Base-by-base conservation (phyloP, 2,329 filamentous ascomycete genomes). In the Monosporascus sp. region DNA sequence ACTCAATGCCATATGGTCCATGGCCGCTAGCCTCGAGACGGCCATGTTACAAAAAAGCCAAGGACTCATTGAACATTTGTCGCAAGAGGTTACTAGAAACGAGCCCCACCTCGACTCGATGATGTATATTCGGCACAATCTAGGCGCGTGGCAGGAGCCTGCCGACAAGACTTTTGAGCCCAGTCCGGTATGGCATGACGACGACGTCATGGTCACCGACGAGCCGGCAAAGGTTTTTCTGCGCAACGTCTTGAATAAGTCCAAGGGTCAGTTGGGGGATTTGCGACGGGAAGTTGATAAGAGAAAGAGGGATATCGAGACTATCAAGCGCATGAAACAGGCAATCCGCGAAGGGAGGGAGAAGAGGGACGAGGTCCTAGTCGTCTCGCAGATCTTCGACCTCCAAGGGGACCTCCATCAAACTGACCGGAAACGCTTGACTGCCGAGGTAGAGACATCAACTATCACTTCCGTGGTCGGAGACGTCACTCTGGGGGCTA, bases 91-190 rank as follows among this genome's bases (percentile, higher is more conserved):
- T 48, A 82, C 87, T 14, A 83, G 93, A 53, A 99, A 99, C 67
- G 81, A 88, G 56, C 94, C 94, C 9, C 81, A 88, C 46, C 80
- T 99, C 41, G 95, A 99, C 71, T 96, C 91, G 20, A 90, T 96
- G 80, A 99, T 99, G 94, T 99, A 97, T 70, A 85, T 96, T 53
- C 86, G 88, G 56, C 94, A 99, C 75, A 99, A 99, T 65, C 84
- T 89, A 61, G 82, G 83, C 24, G 75, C 81, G 49, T 96, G 89
- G 79, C 85, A 90, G 64, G 93, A 97, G 65, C 94, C 94, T 1
- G 65, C 81, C 1, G 88, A 97, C 71, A 89, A 94, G 70, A 76
- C 75, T 11, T 99, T 99, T 63, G 94, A 99, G 70, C 88, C 94
- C 1, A 96, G 92, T 67, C 93, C 94, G 0, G 88, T 99, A 27